A percentile compares a stretch with the other conserved stretches of the same genome.
phyloP scores from a whole-genome alignment of 345 rosid species.

The Eucalyptus urophylla region DNA sequence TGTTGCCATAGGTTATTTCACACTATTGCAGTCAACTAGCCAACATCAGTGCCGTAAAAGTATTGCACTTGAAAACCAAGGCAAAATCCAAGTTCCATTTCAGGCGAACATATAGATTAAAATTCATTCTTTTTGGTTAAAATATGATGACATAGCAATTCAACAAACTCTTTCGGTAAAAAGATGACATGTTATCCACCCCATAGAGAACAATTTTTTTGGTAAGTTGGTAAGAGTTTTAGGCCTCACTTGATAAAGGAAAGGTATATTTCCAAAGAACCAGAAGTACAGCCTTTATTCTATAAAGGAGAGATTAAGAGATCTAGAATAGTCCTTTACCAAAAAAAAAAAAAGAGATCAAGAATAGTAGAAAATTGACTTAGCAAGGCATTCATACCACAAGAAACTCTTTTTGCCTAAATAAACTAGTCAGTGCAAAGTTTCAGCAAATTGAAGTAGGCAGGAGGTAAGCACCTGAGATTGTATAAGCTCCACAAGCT shows the following conservation, averaged over 20 bases:
- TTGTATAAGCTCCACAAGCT: constrained; percentile 81
- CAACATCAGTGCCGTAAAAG: not conserved
- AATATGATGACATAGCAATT: not conserved
- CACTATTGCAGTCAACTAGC: not conserved
- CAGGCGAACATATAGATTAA: not conserved
- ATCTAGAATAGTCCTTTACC: not conserved
- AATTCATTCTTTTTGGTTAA: not conserved
- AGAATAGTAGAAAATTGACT: not conserved
- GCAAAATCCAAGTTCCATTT: not conserved
- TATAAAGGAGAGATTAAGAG: not conserved
- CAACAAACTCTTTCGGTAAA: not conserved
- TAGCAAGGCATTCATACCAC: not conserved
- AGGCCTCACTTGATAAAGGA: not conserved
- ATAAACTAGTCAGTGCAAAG: not conserved
- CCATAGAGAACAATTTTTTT: not conserved
- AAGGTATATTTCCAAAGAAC: not conserved
- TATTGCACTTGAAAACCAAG: not conserved
- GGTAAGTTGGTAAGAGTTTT: not conserved
- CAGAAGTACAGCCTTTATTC: not conserved
- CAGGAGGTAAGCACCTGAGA: constrained; percentile 49
- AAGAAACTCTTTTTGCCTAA: not conserved
- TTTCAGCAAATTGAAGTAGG: not conserved
- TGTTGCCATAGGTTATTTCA: not conserved
- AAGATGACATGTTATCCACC: not conserved
- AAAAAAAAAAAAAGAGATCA: not conserved